A percentile compares a stretch with the other conserved stretches of the same genome.
Evolutionary conservation across 2,329 filamentous ascomycete genomes (phyloP).

Genomic region (Fusarium sp.): DNA sequence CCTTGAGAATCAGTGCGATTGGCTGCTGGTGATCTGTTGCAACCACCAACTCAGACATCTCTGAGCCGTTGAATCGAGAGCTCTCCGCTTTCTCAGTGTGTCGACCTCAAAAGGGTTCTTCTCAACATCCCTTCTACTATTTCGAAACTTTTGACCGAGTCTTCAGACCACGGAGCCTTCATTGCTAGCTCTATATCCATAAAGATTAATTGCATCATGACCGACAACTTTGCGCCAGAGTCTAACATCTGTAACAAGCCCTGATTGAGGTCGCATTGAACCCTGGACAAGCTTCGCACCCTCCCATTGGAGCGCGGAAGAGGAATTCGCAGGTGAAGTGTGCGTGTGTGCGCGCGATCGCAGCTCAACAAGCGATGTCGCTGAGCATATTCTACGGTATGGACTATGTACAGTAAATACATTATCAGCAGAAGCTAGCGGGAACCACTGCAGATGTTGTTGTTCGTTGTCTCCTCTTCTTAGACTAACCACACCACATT

Average conservation of each 20-base stretch:
- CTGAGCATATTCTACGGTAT: slow-evolving; percentile 12
- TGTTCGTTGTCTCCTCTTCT: slow-evolving; percentile 18
- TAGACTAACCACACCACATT: slow-evolving; percentile 24
- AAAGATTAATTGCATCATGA: slow-evolving; percentile 2
- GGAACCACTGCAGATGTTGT: slow-evolving; percentile 20
- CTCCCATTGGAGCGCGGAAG: slow-evolving; percentile 30
- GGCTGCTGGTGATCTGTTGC: slow-evolving; percentile 28
- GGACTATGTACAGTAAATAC: background rate
- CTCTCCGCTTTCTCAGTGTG: slow-evolving; percentile 16
- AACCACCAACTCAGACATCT: slow-evolving; percentile 33
- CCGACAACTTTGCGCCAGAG: slow-evolving; percentile 28
- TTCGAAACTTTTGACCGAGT: slow-evolving; percentile 12
- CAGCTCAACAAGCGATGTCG: slow-evolving; percentile 33
- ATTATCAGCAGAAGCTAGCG: slow-evolving; percentile 15
- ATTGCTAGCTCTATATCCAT: background rate
- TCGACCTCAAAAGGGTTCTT: slow-evolving; percentile 3
- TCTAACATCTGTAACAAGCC: slow-evolving; percentile 15
- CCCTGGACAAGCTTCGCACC: slow-evolving; percentile 28
- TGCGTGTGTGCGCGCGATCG: slow-evolving; percentile 26
- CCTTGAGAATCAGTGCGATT: slow-evolving; percentile 32
- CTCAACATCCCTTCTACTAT: background rate
- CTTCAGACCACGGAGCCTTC: slow-evolving; percentile 2
- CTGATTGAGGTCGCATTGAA: slow-evolving; percentile 30
- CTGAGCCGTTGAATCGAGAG: slow-evolving; percentile 24
- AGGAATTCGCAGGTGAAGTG: slow-evolving; percentile 21